These are phyloP conservation scores for Vairimorpha necatrix DNA, from an alignment of 371 early-diverging fungal species.

Conservation along the genomic window DNA sequence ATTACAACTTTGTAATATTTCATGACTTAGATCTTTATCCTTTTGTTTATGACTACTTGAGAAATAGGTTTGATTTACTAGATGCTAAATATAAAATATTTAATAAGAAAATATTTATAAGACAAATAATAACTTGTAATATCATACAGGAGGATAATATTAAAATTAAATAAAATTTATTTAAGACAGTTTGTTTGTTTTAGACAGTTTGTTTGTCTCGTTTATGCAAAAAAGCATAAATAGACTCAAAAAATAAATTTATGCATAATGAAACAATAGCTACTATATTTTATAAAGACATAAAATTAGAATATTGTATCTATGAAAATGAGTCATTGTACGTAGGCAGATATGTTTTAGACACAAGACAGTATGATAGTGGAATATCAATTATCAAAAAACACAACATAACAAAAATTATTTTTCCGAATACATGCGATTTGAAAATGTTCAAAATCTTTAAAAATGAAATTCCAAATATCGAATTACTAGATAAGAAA, in stretches of 20 bases:
- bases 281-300: not conserved
- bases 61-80: not conserved
- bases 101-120: not conserved
- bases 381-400: not conserved
- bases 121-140: not conserved
- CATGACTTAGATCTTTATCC: not conserved
- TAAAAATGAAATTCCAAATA: not conserved
- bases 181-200: not conserved
- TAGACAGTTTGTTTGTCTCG: not conserved
- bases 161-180: not conserved
- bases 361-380: not conserved
- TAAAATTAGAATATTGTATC: constrained; percentile 1
- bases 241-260: not conserved
- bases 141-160: not conserved
- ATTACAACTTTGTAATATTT: not conserved
- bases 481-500: not conserved
- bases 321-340: not conserved
- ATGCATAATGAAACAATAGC: not conserved
- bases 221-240: constrained; percentile 9
- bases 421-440: not conserved
- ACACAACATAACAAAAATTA: not conserved
- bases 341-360: not conserved
- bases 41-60: not conserved
- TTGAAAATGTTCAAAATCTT: not conserved
- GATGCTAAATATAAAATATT: not conserved